phyloP scores from a whole-genome alignment of 192 early-diverging fungal species.

The Backusella parvicylindrica region DNA sequence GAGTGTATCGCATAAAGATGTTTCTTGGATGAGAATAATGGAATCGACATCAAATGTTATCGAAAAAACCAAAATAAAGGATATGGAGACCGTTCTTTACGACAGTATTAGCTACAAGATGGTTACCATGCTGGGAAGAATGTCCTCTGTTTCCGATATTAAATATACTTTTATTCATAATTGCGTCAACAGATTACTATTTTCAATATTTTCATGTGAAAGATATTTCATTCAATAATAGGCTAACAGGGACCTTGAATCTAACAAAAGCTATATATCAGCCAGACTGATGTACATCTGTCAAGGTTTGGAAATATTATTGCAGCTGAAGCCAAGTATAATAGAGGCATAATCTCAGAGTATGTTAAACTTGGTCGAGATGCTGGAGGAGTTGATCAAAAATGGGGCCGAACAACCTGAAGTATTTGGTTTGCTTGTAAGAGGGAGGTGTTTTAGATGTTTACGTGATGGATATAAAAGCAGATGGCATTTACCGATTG shows the following conservation, averaged over 20 bases:
- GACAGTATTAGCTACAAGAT: not conserved
- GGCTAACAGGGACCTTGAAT: not conserved
- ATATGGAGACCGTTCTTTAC: not conserved
- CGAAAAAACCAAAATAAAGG: not conserved
- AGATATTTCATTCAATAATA: not conserved
- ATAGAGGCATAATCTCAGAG: not conserved
- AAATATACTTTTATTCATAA: not conserved
- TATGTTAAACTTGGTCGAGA: not conserved
- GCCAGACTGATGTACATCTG: not conserved
- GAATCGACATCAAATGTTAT: not conserved
- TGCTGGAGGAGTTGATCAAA: not conserved
- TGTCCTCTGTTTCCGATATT: not conserved
- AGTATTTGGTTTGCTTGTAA: not conserved
- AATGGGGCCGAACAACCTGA: not conserved
- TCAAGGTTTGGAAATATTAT: not conserved
- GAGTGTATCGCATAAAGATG: not conserved
- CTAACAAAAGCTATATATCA: not conserved
- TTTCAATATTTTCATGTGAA: not conserved
- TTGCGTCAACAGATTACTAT: not conserved
- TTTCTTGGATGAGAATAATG: not conserved
- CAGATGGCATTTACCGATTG: not conserved
- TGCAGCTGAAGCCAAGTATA: not conserved
- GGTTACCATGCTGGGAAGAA: not conserved
- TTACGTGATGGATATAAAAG: not conserved
- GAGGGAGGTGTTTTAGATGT: not conserved